These are phyloP conservation scores for Aspergillus hancockii DNA, from an alignment of 495 filamentous ascomycete species.

Conservation along the genomic window DNA sequence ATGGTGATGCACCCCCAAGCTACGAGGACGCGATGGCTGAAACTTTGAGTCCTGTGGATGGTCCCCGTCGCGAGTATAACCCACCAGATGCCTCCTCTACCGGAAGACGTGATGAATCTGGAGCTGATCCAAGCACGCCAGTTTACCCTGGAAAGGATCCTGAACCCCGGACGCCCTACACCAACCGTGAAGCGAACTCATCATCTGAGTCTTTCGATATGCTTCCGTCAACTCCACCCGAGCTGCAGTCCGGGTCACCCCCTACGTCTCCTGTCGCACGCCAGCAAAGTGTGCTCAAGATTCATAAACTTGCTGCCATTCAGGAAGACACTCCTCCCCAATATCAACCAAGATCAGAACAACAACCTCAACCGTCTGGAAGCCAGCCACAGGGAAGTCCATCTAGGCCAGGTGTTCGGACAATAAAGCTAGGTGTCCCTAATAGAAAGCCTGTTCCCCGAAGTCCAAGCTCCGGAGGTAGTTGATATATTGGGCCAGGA, in stretches of 20 bases:
- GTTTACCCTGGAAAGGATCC: constrained; percentile 29
- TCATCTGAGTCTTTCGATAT: constrained; percentile 51
- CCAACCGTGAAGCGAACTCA: constrained; percentile 29
- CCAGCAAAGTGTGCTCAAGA: constrained; percentile 42
- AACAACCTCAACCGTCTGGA: constrained; percentile 14
- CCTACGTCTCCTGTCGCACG: constrained; percentile 36
- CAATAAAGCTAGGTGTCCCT: constrained; percentile 44
- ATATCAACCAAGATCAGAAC: constrained; percentile 36
- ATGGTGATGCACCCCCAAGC: constrained; percentile 70
- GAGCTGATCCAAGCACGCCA: constrained; percentile 46
- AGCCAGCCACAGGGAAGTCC: constrained; percentile 20
- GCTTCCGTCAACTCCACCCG: constrained; percentile 45
- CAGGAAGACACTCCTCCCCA: constrained; percentile 42
- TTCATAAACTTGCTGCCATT: constrained; percentile 26
- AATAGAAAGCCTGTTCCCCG: constrained; percentile 43
- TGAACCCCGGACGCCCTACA: constrained; percentile 27
- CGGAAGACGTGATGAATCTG: constrained; percentile 34
- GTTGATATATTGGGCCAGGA: not conserved
- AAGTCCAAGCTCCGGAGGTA: constrained; percentile 20
- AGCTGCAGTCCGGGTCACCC: constrained; percentile 41
- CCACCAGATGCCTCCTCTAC: constrained; percentile 50
- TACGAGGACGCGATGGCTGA: constrained; percentile 92
- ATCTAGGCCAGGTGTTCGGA: constrained; percentile 27
- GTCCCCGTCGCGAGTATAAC: constrained; percentile 63
- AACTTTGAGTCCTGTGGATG: constrained; percentile 64